Conservation (phyloP, 768 basidiomycete species). For the Phylloporus arenicola region DNA sequence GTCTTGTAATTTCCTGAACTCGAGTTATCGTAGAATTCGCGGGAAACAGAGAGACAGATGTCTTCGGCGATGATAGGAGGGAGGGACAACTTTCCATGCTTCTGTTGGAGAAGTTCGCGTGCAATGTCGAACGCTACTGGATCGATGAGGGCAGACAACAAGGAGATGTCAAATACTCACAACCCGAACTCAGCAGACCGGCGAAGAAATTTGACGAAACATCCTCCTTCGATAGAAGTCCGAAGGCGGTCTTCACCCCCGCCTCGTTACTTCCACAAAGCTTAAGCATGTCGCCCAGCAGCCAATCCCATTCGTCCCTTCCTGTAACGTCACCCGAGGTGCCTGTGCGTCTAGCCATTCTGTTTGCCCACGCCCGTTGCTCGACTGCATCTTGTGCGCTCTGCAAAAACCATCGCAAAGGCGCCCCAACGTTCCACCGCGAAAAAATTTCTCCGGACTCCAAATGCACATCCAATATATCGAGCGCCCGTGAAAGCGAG, state of each 20-base stretch:
- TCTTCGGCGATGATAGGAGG: constrained; percentile 55
- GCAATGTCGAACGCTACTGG: constrained; percentile 62
- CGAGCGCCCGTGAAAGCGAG: constrained; percentile 76
- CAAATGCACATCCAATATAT: constrained; percentile 90
- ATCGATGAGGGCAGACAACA: constrained; percentile 6
- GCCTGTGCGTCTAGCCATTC: constrained; percentile 72
- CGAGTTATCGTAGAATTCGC: constrained; percentile 95
- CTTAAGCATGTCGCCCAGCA: constrained; percentile 88
- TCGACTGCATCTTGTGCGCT: constrained; percentile 58
- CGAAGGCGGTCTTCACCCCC: constrained; percentile 72
- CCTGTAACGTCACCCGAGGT: constrained; percentile 50
- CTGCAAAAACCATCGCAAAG: constrained; percentile 87
- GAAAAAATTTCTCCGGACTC: constrained; percentile 90
- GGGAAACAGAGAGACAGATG: constrained; percentile 73
- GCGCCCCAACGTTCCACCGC: constrained; percentile 79
- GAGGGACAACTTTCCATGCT: constrained; percentile 44
- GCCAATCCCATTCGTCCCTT: constrained; percentile 77
- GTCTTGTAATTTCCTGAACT: constrained; percentile 85
- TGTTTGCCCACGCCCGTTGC: constrained; percentile 81
- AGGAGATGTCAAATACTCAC: constrained; percentile 47
- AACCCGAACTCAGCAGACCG: constrained; percentile 80
- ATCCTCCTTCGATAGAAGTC: constrained; percentile 64
- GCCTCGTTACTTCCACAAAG: constrained; percentile 60
- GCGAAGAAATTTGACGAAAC: constrained; percentile 78
- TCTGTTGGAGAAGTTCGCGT: constrained; percentile 50